A percentile compares a stretch with the other conserved stretches of the same genome.
phyloP scores from a whole-genome alignment of 352 stramenopile genomes.

The Blastocystis sp. region DNA sequence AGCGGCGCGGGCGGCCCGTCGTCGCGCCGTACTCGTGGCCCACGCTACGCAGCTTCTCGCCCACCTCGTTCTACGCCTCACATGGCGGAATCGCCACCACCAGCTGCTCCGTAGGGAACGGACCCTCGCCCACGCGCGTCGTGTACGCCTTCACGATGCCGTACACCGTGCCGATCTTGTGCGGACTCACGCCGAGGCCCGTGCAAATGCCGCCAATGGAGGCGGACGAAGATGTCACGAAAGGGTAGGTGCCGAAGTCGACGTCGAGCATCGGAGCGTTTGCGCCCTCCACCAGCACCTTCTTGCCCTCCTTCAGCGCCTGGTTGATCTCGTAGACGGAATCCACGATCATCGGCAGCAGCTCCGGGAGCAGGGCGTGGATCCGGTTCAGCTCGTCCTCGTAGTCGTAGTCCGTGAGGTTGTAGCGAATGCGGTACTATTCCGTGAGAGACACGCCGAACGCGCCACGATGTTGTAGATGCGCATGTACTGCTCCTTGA shows the following conservation, averaged over 20 bases:
- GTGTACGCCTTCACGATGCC: slow-evolving; percentile 99
- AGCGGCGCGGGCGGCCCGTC: slow-evolving; percentile 90
- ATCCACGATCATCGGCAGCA: slow-evolving; percentile 86
- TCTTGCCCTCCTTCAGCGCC: slow-evolving; percentile 88
- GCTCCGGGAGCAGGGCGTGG: slow-evolving; percentile 74
- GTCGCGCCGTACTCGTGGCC: slow-evolving; percentile 91
- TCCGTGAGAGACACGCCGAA: neutral
- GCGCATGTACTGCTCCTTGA: slow-evolving; percentile 73
- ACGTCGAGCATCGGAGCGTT: slow-evolving; percentile 99
- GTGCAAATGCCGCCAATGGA: slow-evolving; percentile 94
- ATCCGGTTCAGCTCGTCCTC: slow-evolving; percentile 84
- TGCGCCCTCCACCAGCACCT: slow-evolving; percentile 94
- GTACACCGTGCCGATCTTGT: slow-evolving; percentile 84
- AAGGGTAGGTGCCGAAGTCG: slow-evolving; percentile 99
- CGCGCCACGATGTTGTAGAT: slow-evolving; percentile 67
- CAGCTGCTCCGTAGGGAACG: slow-evolving; percentile 94
- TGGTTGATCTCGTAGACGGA: slow-evolving; percentile 93
- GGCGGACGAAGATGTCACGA: slow-evolving; percentile 96
- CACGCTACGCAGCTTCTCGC: slow-evolving; percentile 82
- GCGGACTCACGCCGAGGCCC: slow-evolving; percentile 71
- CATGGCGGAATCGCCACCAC: too few species aligned
- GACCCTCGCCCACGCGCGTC: slow-evolving; percentile 94
- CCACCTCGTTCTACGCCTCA: slow-evolving; percentile 75
- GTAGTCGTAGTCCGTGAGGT: slow-evolving; percentile 77
- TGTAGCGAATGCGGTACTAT: slow-evolving; percentile 73